These are phyloP conservation scores for Vitellaria paradoxa DNA, from an alignment of 179 eudicot genomes.

Conservation along the genomic window DNA sequence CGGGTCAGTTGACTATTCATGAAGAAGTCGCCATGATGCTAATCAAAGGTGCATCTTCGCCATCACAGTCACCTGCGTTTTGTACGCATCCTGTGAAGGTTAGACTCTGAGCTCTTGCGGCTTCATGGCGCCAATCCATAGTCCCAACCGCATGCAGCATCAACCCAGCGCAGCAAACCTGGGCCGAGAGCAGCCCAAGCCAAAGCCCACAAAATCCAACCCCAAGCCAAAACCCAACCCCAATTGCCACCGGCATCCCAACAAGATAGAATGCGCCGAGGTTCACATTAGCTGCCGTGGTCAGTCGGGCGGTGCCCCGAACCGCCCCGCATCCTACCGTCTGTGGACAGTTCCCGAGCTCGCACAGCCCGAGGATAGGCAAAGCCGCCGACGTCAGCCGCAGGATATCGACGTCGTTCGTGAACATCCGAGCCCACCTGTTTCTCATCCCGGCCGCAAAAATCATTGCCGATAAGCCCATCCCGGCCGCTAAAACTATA, in stretches of 20 bases:
- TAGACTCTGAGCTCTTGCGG: constrained; percentile 57
- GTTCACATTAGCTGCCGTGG: constrained; percentile 70
- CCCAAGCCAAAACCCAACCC: constrained; percentile 49
- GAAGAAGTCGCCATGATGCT: constrained; percentile 45
- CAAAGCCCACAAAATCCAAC: constrained; percentile 80
- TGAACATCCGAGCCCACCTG: constrained; percentile 65
- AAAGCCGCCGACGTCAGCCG: constrained; percentile 60
- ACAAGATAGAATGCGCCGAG: constrained; percentile 73
- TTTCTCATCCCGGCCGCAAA: constrained; percentile 46
- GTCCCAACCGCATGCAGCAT: constrained; percentile 76
- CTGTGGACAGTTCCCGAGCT: constrained; percentile 92
- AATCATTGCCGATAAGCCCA: constrained; percentile 58
- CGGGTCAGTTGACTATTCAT: constrained; percentile 12
- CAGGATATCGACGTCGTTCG: constrained; percentile 44
- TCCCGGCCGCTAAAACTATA: constrained; percentile 38
- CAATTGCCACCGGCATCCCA: constrained; percentile 76
- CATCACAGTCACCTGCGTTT: constrained; percentile 13
- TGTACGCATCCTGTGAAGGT: constrained; percentile 38
- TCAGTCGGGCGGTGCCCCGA: constrained; percentile 75
- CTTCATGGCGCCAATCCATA: constrained; percentile 68
- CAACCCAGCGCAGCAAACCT: constrained; percentile 75
- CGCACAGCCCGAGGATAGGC: constrained; percentile 76
- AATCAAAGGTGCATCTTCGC: constrained; percentile 43
- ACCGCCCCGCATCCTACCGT: constrained; percentile 85
- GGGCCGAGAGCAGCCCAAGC: constrained; percentile 78